Base-by-base conservation (phyloP, 805 yeast species). In the Saccharomycopsis amapae region DNA sequence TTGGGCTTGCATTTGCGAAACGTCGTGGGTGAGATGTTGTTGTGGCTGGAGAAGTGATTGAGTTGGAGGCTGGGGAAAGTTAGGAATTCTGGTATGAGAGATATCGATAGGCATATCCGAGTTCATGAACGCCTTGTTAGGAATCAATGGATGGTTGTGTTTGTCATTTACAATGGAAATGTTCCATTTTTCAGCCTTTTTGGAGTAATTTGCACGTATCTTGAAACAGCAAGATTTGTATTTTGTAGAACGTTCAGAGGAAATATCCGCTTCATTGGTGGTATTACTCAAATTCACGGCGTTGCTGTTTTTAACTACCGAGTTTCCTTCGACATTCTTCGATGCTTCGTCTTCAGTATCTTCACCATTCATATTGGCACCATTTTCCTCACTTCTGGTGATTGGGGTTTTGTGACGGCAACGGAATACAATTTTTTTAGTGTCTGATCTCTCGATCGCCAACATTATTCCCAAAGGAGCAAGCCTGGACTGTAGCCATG, bases 361-460 rank as follows among this genome's bases (percentile, higher is more conserved):
- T 32, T 32, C 17, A 10, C 15, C 15, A 32, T 32, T 32, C 7
- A 9, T 15, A 15, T 9, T 19, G 9, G 22, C 25, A 22, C 25
- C 40, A 10, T 15, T 22, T 17, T 15, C 25, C 9, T 13, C 25
- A 13, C 10, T 25, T 13, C 24, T 9, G 15, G 37, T 15, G 7
- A 25, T 17, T 13, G 28, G 15, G 17, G 25, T 23, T 25, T 40
- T 24, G 17, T 47, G 42, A 15, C 53, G 48, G 44, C 65, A 61
- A 44, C 62, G 55, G 53, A 62, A 60, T 10, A 62, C 62, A 17
- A 60, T 57, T 43, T 61, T 60, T 17, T 60, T 53, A 2, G 57
- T 44, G 40, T 61, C 65, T 1, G 63, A 59, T 50, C 65, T 55
- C 43, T 61, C 65, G 51, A 62, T 59, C 19, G 53, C 53, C 13